Evolutionary conservation across 352 stramenopile species (phyloP).

Genomic region (Phytophthora fragariaefolia): DNA sequence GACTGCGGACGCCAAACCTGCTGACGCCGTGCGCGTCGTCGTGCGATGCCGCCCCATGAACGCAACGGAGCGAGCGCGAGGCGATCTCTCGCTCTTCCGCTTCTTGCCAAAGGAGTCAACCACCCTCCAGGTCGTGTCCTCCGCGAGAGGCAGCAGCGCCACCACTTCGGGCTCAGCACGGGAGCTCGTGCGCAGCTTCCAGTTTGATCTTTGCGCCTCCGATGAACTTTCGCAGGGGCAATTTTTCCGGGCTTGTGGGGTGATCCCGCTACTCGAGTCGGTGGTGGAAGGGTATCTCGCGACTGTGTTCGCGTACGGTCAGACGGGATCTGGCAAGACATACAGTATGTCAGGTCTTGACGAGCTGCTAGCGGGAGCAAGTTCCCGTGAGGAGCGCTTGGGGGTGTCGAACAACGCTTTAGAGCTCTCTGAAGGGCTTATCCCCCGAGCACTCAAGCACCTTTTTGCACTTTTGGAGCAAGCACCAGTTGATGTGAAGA

Average conservation of each 20-base stretch:
- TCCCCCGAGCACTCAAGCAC: slow-evolving; percentile 76
- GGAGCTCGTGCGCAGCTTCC: slow-evolving; percentile 78
- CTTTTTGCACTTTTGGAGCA: slow-evolving; percentile 60
- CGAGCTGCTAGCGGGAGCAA: slow-evolving; percentile 49
- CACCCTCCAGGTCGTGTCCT: slow-evolving; percentile 66
- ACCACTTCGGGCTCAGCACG: slow-evolving; percentile 25
- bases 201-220: slow-evolving; percentile 77
- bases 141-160: slow-evolving; percentile 27
- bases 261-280: slow-evolving; percentile 66
- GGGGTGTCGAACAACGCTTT: slow-evolving; percentile 8
- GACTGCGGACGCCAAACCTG: background rate
- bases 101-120: slow-evolving; percentile 53
- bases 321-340: slow-evolving; percentile 74
- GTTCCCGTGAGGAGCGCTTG: slow-evolving; percentile 25
- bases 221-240: slow-evolving; percentile 63
- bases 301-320: slow-evolving; percentile 74
- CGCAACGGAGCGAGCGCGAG: slow-evolving; percentile 46
- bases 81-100: slow-evolving; percentile 62
- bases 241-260: slow-evolving; percentile 72
- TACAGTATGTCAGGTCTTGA: slow-evolving; percentile 86
- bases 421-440: slow-evolving; percentile 70
- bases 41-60: slow-evolving; percentile 76
- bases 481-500: slow-evolving; percentile 56
- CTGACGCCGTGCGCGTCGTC: slow-evolving; percentile 60
- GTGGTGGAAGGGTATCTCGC: slow-evolving; percentile 75